phyloP scores from a whole-genome alignment of 2,329 filamentous ascomycete species.

The Apiospora pterosperma region DNA sequence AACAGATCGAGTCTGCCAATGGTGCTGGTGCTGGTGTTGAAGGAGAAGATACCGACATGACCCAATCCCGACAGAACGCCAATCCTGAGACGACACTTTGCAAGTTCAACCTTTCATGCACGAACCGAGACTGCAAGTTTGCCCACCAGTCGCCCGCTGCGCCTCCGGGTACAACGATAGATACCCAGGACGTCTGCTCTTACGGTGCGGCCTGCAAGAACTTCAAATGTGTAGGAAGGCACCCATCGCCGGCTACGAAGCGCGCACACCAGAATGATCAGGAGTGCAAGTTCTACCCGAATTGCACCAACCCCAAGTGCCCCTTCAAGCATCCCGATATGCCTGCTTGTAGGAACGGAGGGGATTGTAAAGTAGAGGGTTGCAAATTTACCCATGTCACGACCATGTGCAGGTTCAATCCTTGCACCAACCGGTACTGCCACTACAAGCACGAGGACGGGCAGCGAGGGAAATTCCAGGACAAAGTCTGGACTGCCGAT shows the following conservation, averaged over 20 bases:
- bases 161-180: constrained; percentile 71
- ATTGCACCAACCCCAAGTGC: constrained; percentile 84
- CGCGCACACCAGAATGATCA: constrained; percentile 75
- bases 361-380: constrained; percentile 73
- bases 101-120: constrained; percentile 86
- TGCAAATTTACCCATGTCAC: constrained; percentile 91
- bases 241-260: constrained; percentile 85
- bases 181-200: constrained; percentile 75
- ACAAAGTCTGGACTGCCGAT: constrained; percentile 86
- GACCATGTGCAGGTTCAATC: constrained; percentile 84
- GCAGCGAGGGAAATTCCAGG: constrained; percentile 78
- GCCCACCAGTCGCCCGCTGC: constrained; percentile 93
- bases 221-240: constrained; percentile 84
- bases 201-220: constrained; percentile 95
- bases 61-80: constrained; percentile 48
- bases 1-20: constrained; percentile 30
- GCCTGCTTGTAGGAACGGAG: constrained; percentile 87
- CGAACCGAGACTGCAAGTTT: constrained; percentile 85
- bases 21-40: constrained; percentile 34
- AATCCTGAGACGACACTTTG: constrained; percentile 70
- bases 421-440: constrained; percentile 86
- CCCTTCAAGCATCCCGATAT: constrained; percentile 85
- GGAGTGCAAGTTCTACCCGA: constrained; percentile 88
- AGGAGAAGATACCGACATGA: constrained; percentile 63
- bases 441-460: constrained; percentile 88